Percentiles rank a stretch among this genome's conserved stretches.
phyloP scores from a whole-genome alignment of 495 filamentous ascomycete species.

The Haplographium delicatum region DNA sequence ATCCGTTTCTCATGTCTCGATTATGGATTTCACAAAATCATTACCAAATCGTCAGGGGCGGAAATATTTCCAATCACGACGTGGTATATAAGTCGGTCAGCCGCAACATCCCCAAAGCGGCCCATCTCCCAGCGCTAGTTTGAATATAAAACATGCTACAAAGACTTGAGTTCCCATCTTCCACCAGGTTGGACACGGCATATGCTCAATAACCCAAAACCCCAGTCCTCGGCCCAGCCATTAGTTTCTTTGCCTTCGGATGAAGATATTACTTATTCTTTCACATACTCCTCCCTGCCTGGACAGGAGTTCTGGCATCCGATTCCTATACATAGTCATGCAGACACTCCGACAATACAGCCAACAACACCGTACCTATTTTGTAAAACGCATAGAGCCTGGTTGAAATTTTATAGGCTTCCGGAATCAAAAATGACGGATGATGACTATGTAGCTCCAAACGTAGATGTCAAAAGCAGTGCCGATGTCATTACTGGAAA shows the following conservation, averaged over 20 bases:
- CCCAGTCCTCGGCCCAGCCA: not conserved
- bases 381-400: conserved; percentile 23
- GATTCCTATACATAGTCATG: conserved; percentile 11
- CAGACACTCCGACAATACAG: not conserved
- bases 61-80: conserved; percentile 19
- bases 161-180: conserved; percentile 9
- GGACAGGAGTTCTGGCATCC: conserved; percentile 26
- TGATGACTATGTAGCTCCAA: too few species aligned
- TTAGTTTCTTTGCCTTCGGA: not conserved
- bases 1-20: not conserved
- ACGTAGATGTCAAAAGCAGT: too few species aligned
- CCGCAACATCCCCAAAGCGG: conserved; percentile 1
- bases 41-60: not conserved
- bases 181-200: conserved; percentile 22
- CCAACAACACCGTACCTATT: conserved; percentile 26
- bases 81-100: conserved; percentile 16
- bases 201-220: not conserved
- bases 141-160: conserved; percentile 13
- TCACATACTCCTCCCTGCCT: conserved; percentile 7
- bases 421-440: not conserved
- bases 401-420: not conserved
- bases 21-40: conserved; percentile 3
- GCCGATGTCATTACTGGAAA: not conserved
- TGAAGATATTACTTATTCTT: conserved; percentile 3
- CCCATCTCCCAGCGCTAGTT: conserved; percentile 16